Evolutionary conservation across 139 green algal genomes (phyloP).

Genomic region (Haematococcus lacustris): DNA sequence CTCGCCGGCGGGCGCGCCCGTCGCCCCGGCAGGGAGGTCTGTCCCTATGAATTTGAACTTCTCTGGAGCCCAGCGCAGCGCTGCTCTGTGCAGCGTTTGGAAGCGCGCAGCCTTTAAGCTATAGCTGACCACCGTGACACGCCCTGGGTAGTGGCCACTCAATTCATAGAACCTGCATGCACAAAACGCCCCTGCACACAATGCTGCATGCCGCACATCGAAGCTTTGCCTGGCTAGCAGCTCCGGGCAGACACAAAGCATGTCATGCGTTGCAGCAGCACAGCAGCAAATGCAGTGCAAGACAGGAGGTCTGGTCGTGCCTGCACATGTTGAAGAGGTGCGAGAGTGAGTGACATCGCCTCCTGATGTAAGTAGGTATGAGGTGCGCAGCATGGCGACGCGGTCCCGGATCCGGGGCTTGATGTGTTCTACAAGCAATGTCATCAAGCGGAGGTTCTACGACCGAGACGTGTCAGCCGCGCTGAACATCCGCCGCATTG

Average conservation of each 20-base stretch:
- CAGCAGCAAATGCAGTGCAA: neutral
- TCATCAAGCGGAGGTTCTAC: too few relatives aligned
- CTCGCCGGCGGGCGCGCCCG: conserved; percentile 25
- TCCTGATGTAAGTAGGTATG: too few relatives aligned
- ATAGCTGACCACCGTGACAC: conserved; percentile 82
- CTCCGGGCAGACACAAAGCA: too few relatives aligned
- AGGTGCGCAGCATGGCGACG: too few relatives aligned
- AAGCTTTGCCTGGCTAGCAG: neutral
- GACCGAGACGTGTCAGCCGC: too few relatives aligned
- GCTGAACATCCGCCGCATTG: too few relatives aligned
- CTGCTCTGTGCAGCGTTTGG: conserved; percentile 58
- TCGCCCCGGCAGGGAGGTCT: conserved; percentile 33
- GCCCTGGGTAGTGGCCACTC: conserved; percentile 63
- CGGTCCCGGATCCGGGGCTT: too few relatives aligned
- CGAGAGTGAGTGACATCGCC: too few relatives aligned
- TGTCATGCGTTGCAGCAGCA: too few relatives aligned
- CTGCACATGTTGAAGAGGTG: neutral
- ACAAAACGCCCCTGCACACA: too few relatives aligned
- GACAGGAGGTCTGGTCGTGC: neutral
- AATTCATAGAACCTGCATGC: conserved; percentile 52
- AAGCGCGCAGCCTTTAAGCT: conserved; percentile 81
- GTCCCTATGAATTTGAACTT: conserved; percentile 77
- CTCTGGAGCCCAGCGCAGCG: conserved; percentile 55
- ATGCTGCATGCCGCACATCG: neutral
- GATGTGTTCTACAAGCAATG: too few relatives aligned